These are phyloP conservation scores for Daedaleopsis sinensis DNA, from an alignment of 768 basidiomycete genomes.

Conservation along the genomic window DNA sequence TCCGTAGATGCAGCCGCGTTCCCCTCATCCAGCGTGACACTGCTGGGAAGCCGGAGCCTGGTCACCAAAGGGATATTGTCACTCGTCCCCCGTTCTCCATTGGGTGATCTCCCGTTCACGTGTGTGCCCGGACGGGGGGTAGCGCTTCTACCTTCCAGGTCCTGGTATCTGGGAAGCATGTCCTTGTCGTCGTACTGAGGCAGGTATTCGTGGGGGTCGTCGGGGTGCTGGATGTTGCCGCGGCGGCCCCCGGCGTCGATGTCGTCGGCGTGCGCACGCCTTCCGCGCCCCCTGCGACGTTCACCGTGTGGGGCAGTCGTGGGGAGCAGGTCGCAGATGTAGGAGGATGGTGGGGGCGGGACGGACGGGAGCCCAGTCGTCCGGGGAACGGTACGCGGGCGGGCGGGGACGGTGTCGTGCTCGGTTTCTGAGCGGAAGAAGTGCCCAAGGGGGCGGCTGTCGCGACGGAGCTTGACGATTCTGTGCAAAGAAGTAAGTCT, in stretches of 20 bases:
- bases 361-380: conserved; percentile 15
- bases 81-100: conserved; percentile 7
- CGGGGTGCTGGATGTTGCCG: conserved; percentile 9
- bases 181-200: conserved; percentile 23
- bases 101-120: conserved; percentile 4
- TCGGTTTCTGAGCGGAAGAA: conserved; percentile 9
- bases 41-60: background rate
- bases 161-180: conserved; percentile 19
- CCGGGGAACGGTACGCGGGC: conserved; percentile 13
- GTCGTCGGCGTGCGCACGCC: conserved; percentile 12
- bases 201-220: conserved; percentile 16
- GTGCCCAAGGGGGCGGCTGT: conserved; percentile 3
- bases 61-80: conserved; percentile 14
- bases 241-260: conserved; percentile 11
- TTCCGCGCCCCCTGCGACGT: background rate
- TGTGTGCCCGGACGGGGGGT: background rate
- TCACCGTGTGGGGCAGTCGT: background rate
- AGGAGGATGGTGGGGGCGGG: background rate
- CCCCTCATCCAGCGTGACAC: conserved; percentile 7
- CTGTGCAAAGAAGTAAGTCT: too few relatives aligned
- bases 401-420: background rate
- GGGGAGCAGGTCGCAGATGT: conserved; percentile 12
- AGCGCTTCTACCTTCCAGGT: background rate
- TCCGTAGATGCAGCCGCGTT: conserved; percentile 5
- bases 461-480: conserved; percentile 6